A percentile compares a stretch with the other conserved stretches of the same genome.
These are phyloP conservation scores for Trifolium dubium DNA, from an alignment of 306 rosid genomes.

Conservation along the genomic window DNA sequence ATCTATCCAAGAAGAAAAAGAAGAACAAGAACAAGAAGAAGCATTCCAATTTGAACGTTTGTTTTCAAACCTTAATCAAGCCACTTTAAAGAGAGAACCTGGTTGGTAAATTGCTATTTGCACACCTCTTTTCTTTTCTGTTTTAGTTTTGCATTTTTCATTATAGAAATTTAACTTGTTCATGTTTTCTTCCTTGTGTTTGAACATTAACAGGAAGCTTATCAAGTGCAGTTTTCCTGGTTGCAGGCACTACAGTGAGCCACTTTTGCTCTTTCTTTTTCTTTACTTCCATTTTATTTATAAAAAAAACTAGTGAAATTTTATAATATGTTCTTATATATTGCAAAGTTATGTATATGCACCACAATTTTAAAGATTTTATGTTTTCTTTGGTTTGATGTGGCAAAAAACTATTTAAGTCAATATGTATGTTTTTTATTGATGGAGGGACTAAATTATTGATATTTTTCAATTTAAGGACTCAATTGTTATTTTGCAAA, in stretches of 20 bases:
- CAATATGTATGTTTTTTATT: no score
- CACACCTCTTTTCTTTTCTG: neutral
- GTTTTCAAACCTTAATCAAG: conserved; percentile 77
- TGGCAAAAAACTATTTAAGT: no score
- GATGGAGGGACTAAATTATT: no score
- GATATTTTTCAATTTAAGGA: no score
- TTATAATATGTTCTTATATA: neutral
- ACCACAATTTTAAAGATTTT: no score
- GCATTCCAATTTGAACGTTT: conserved; percentile 55
- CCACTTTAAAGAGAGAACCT: conserved; percentile 76
- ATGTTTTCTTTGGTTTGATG: no score
- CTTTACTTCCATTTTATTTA: neutral
- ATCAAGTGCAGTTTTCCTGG: conserved; percentile 67
- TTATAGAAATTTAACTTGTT: neutral
- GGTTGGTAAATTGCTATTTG: conserved; percentile 47
- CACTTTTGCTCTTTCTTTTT: conserved; percentile 2
- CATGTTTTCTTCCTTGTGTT: conserved; percentile 10
- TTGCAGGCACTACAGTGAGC: conserved; percentile 75
- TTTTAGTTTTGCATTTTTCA: neutral
- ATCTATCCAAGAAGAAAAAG: conserved; percentile 40
- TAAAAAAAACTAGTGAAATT: neutral
- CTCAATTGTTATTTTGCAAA: no score
- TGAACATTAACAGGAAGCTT: conserved; percentile 60
- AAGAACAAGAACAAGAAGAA: conserved; percentile 26
- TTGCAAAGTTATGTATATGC: neutral